Base-by-base conservation (phyloP, 1,284 basidiomycete genomes). In the Ustilago lituana region DNA sequence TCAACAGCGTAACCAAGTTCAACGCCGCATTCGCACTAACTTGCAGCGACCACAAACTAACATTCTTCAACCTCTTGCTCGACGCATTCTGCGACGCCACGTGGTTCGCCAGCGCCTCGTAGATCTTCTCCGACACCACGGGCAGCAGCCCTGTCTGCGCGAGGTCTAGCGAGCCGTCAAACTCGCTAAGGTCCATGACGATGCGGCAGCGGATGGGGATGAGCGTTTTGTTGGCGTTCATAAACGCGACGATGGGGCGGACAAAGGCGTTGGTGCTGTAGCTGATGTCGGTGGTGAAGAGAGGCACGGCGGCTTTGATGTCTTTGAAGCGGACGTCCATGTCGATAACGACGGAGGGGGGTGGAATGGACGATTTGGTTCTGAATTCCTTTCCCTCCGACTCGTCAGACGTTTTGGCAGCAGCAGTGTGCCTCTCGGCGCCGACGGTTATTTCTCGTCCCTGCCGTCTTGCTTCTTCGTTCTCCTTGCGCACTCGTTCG, bases 221-320 rank as follows among this genome's bases (percentile, higher is more conserved):
- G 27, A 79, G 59, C 39, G 77, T 79, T 52, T 73, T 70, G 64
- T 82, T 78, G 39, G 80, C 79, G 49, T 82, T 82, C 74, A 99
- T 96, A 81, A 99, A 99, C 0, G 94, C 94, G 5, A 98, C 96
- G 67, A 99, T 98, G 4, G 96, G 95, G 58, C 96, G 85, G 37
- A 97, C 91, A 27, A 98, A 85, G n/a, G 95, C 96, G 79, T 91
- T 93, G 78, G 95, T 95, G 63, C 91, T 90, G 79, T 97, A 93
- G 51, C 91, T 93, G 56, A 99, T 81, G 40, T 78, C 77, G 37
- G 60, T 65, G 44, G 76, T 73, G 45, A 81, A 81, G 26, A 82
- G 70, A 0, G 95, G 96, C 15, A 99, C 93, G 11, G 89, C 91
- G 27, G 95, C 95, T 83, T 98, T 98, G 82, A 98, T 83, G 83